These are phyloP conservation scores for Kwoniella dendrophila DNA, from an alignment of 768 basidiomycete genomes.

Conservation along the genomic window DNA sequence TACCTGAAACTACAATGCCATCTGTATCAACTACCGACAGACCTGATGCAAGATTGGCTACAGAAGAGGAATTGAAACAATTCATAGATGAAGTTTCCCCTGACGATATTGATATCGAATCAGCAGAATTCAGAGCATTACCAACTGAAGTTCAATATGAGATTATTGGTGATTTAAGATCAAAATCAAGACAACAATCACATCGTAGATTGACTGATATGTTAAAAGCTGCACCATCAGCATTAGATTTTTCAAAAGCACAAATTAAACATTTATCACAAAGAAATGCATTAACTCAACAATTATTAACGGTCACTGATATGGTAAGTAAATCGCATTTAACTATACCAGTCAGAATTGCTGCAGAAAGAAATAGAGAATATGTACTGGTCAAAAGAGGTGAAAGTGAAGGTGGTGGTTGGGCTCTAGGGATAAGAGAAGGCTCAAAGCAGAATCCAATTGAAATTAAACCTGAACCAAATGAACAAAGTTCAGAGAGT, in stretches of 20 bases:
- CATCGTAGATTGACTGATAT: slow-evolving; percentile 88
- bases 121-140: slow-evolving; percentile 83
- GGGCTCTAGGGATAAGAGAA: slow-evolving; percentile 90
- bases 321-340: slow-evolving; percentile 81
- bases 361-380: slow-evolving; percentile 89
- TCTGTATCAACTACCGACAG: slow-evolving; percentile 47
- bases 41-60: slow-evolving; percentile 90
- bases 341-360: slow-evolving; percentile 88
- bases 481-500: too few species aligned
- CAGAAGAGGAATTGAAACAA: slow-evolving; percentile 85
- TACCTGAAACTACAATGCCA: slow-evolving; percentile 68
- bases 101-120: slow-evolving; percentile 89
- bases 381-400: slow-evolving; percentile 95
- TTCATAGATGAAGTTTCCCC: slow-evolving; percentile 97
- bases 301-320: slow-evolving; percentile 87
- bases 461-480: slow-evolving; percentile 75
- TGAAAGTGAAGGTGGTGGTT: slow-evolving; percentile 75
- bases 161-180: slow-evolving; percentile 90
- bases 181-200: slow-evolving; percentile 92
- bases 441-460: slow-evolving; percentile 85
- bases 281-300: slow-evolving; percentile 88
- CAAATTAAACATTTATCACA: slow-evolving; percentile 89
- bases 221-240: slow-evolving; percentile 74
- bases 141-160: slow-evolving; percentile 98
- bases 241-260: slow-evolving; percentile 93